Evolutionary conservation across 371 early-diverging fungal species (phyloP).

Genomic region (Mortierella sp.): DNA sequence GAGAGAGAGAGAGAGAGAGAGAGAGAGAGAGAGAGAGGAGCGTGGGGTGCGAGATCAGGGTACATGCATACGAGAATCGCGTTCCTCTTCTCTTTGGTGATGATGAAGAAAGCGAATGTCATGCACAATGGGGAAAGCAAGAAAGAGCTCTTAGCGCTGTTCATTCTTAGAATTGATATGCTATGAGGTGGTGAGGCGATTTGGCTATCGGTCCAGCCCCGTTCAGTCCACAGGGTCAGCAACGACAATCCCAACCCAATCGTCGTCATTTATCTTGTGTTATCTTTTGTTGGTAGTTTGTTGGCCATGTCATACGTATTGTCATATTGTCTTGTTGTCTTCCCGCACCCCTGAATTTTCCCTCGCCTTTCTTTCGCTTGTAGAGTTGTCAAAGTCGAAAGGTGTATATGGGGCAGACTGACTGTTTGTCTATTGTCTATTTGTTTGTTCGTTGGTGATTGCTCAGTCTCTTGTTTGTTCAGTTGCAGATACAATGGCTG

Average conservation of each 20-base stretch:
- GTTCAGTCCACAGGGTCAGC: no score
- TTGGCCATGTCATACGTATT: neutral
- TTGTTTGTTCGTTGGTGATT: no score
- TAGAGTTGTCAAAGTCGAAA: neutral
- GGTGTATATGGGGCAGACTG: neutral
- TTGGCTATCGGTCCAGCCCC: no score
- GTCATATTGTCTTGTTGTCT: neutral
- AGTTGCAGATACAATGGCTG: no score
- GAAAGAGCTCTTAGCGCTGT: no score
- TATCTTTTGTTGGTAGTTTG: neutral
- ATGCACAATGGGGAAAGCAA: neutral
- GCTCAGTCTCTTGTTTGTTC: no score
- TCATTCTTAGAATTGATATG: neutral
- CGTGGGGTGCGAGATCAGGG: slow-evolving; percentile 9
- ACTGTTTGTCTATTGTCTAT: neutral
- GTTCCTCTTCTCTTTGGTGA: neutral
- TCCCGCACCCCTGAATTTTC: neutral
- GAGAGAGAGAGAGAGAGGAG: neutral
- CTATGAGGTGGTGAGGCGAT: neutral
- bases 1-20: neutral
- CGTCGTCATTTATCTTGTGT: neutral
- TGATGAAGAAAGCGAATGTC: neutral
- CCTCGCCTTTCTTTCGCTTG: neutral
- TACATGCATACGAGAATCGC: slow-evolving; percentile 1
- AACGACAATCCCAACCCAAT: no score